A percentile compares a stretch with the other conserved stretches of the same genome.
Evolutionary conservation across 345 rosid species (phyloP).

Genomic region (Eucalyptus paniculata): DNA sequence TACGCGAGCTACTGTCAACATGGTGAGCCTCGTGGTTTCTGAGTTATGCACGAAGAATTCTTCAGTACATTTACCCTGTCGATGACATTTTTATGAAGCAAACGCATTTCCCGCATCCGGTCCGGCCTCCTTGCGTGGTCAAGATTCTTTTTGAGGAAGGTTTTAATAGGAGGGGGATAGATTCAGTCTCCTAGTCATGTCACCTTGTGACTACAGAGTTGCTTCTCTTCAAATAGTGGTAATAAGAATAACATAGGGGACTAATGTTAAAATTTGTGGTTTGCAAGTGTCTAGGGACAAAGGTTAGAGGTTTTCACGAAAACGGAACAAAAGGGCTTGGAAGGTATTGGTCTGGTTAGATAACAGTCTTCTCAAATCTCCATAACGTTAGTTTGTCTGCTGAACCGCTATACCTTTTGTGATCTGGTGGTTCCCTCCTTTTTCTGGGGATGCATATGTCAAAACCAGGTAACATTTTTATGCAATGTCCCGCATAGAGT

Average conservation of each 20-base stretch:
- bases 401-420: background rate
- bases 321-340: background rate
- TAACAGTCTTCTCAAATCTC: background rate
- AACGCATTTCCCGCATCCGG: background rate
- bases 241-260: background rate
- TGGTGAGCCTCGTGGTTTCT: slow-evolving; percentile 18
- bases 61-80: background rate
- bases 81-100: background rate
- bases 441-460: background rate
- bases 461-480: background rate
- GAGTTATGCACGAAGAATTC: background rate
- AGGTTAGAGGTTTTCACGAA: no score
- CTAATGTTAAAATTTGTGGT: background rate
- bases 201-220: background rate
- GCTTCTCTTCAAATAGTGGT: background rate
- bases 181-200: background rate
- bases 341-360: background rate
- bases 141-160: background rate
- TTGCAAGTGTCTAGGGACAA: background rate
- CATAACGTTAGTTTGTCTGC: background rate
- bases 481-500: background rate
- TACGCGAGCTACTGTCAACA: slow-evolving; percentile 84
- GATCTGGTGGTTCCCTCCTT: background rate
- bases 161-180: background rate
- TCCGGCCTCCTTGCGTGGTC: background rate